These are phyloP conservation scores for Suhomyces yuchorum DNA, from an alignment of 1,139 yeast genomes.

Conservation along the genomic window DNA sequence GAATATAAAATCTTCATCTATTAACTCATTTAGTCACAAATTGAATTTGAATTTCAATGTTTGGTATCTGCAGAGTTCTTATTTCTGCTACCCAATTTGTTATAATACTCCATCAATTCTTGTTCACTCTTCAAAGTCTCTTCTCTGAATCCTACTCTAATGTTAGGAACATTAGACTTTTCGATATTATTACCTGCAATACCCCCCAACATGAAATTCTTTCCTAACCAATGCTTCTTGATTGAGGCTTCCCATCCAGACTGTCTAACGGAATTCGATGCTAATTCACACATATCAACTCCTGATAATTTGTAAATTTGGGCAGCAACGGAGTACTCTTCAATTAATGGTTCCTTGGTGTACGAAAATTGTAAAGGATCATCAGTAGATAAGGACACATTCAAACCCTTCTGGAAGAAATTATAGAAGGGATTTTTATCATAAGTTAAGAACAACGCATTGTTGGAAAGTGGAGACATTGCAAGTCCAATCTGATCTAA, in stretches of 20 bases:
- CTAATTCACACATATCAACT: conserved; percentile 98
- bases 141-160: conserved; percentile 76
- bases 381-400: conserved; percentile 84
- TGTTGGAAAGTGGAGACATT: conserved; percentile 98
- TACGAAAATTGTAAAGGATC: conserved; percentile 84
- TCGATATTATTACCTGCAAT: conserved; percentile 83
- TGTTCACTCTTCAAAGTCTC: conserved; percentile 81
- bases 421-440: conserved; percentile 92
- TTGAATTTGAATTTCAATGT: background rate
- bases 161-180: conserved; percentile 92
- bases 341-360: conserved; percentile 96
- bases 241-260: conserved; percentile 88
- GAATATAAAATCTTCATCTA: no score
- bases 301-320: conserved; percentile 91
- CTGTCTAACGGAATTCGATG: conserved; percentile 75
- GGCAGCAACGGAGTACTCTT: conserved; percentile 96
- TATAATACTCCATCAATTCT: conserved; percentile 67
- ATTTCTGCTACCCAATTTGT: conserved; percentile 15
- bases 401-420: conserved; percentile 89
- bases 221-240: conserved; percentile 92
- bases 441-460: conserved; percentile 91
- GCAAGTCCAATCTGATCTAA: conserved; percentile 96
- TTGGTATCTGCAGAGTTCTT: background rate
- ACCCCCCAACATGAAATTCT: conserved; percentile 61
- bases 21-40: no score